Evolutionary conservation across 495 filamentous ascomycete genomes (phyloP), one percentile per base, ranked within the genome.

Genomic region (Aspergillus nidulans): DNA sequence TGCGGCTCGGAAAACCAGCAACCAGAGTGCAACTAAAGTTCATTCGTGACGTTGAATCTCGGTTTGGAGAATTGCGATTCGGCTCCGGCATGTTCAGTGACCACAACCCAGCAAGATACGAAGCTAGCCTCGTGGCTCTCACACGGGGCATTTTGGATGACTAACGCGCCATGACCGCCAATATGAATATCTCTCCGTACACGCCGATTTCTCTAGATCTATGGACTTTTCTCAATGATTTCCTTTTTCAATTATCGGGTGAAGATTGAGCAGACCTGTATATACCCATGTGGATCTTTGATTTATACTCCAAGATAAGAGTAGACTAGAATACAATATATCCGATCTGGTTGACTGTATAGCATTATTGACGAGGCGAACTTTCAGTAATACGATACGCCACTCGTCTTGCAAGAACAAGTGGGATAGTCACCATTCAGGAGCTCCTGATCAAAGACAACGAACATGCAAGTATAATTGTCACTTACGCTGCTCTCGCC

Each of bases 101-200:
- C 68, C 88, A 91, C 67, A 88, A 82, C 58, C 87, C 88, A n/a
- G 85, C 79, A 26, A 71, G 82, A 53, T 91, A 91, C 68, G 88
- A 91, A 71, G 79, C 70, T 25, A 78, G 74, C 57, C 63, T 85
- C 53, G 75, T 72, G 53, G 77, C 77, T n/a, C 67, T 85, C 59
- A 68, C 67, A 36, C 76, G 69, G 53, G 81, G 81, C 1, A 73
- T 83, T 44, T 66, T 82, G 56, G 77, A 78, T 63, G 68, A 71
- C 53, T 75, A 56, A 73, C 26, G 51, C 38, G 41, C 41, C 36
- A 58, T 36, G 54, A 56, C 9, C 19, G 13, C n/a, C n/a, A n/a
- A n/a, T n/a, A n/a, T n/a, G n/a, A n/a, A 32, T 39, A 16, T 20
- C 40, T 44, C 25, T 50, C 19, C 20, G n/a, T n/a, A n/a, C n/a